These are phyloP conservation scores for Pyrus communis DNA, from an alignment of 306 rosid genomes.

Conservation along the genomic window DNA sequence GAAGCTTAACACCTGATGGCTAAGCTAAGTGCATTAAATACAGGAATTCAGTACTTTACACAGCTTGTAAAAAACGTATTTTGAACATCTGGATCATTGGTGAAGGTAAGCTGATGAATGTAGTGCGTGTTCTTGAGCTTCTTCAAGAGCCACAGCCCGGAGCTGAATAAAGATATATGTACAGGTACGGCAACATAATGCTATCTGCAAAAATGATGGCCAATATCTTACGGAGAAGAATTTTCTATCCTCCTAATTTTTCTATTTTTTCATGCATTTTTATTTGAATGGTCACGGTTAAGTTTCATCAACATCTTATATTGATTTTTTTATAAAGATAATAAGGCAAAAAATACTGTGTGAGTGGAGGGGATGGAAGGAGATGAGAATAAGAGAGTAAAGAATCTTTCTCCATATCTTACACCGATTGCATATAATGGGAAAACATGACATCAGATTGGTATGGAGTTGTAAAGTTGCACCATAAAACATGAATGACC, in stretches of 20 bases:
- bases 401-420: too few relatives aligned
- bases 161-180: conserved; percentile 80
- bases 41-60: conserved; percentile 51
- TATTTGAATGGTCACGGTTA: too few relatives aligned
- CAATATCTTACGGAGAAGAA: neutral
- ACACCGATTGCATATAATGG: neutral
- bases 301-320: too few relatives aligned
- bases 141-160: conserved; percentile 94
- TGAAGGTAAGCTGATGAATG: conserved; percentile 88
- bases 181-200: conserved; percentile 72
- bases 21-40: neutral
- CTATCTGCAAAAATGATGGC: conserved; percentile 51
- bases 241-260: too few relatives aligned
- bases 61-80: conserved; percentile 78
- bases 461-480: neutral
- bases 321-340: too few relatives aligned
- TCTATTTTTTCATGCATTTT: too few relatives aligned
- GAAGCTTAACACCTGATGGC: neutral
- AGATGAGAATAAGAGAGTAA: too few relatives aligned
- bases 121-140: conserved; percentile 77
- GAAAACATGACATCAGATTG: conserved; percentile 11
- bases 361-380: too few relatives aligned
- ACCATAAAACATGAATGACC: neutral
- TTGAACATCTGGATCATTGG: conserved; percentile 81
- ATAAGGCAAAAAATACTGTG: too few relatives aligned